Percentiles rank a stretch among this genome's conserved stretches.
Conservation (phyloP, 2,329 filamentous ascomycete species). For the Botrytis byssoidea region DNA sequence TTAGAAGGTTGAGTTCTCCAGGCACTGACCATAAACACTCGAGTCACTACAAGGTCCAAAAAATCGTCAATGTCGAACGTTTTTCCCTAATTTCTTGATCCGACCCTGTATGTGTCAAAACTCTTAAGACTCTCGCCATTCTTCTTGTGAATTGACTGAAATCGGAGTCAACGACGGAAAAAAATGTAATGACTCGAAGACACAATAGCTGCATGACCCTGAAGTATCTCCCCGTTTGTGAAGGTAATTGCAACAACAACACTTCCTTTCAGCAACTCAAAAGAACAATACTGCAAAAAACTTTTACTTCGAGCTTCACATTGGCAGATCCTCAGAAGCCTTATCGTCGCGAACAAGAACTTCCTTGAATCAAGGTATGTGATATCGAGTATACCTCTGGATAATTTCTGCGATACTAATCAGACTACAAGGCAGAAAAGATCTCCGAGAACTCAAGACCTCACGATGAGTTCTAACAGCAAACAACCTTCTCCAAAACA, state of each 20-base stretch:
- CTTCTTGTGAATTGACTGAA: neutral
- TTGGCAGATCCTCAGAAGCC: no score
- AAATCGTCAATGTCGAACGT: neutral
- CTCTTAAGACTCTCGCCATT: neutral
- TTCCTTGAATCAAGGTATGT: neutral
- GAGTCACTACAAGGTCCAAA: neutral
- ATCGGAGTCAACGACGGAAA: neutral
- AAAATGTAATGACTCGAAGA: neutral
- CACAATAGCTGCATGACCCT: fast-evolving
- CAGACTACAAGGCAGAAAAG: neutral
- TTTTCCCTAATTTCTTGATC: neutral
- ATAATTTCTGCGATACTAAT: neutral
- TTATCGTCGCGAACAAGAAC: neutral
- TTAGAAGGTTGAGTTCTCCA: neutral
- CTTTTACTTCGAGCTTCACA: no score
- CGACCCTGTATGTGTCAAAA: neutral
- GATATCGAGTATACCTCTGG: neutral
- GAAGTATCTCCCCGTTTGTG: neutral
- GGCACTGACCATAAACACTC: neutral
- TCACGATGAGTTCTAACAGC: neutral
- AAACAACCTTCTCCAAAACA: neutral
- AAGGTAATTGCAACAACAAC: neutral
- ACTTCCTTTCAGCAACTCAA: neutral
- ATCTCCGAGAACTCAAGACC: neutral
- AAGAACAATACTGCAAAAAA: neutral